Base-by-base conservation (phyloP, 352 stramenopile species). In the Phytophthora uliginosa region DNA sequence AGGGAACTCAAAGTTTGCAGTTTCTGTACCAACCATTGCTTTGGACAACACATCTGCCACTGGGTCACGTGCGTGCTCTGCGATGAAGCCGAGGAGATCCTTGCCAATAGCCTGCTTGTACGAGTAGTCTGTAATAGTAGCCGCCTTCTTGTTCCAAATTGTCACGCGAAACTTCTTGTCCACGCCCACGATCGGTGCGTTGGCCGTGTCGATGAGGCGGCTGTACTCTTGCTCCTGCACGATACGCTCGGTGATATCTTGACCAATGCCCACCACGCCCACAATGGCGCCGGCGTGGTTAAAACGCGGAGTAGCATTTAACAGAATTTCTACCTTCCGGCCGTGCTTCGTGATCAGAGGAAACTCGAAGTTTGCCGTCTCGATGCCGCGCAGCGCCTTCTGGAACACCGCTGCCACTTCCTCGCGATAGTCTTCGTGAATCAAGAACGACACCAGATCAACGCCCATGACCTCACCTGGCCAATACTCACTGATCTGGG, bases 121-220 rank as follows among this genome's bases (percentile, higher is more conserved):
- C 17, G 82, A 81, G 71, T 98, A 98, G 62, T 97, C 92, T 5
- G 93, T 98, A 55, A 95, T 92, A 2, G 83, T 88, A 0, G 86
- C 86, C 0, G 91, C 94, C 71, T 98, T 97, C 58, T 98, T 93
- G 72, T 99, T 99, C 96, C 96, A 99, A 70, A 97, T 91, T 15
- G 91, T 94, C 36, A 97, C 90, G 20, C 77, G 73, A 53, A 92
- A 93, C 36, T 93, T 66, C 33, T 81, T 85, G 80, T 99, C 87
- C 13, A 97, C 74, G 8, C 86, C 90, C 22, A 95, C 93, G 57
- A 97, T 96, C 0, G 90, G 90, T 6, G 86, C 90, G 36, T 95
- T 97, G 4, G 89, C 88, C 0, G 88, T 93, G 51, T 97, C 88
- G 42, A 97, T 92, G 10, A 97, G 71, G 0, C 88, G 82, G 36